Percentiles rank a stretch among this genome's conserved stretches.
Evolutionary conservation across 2,329 filamentous ascomycete species (phyloP).

Genomic region (Aaosphaeria arxii): DNA sequence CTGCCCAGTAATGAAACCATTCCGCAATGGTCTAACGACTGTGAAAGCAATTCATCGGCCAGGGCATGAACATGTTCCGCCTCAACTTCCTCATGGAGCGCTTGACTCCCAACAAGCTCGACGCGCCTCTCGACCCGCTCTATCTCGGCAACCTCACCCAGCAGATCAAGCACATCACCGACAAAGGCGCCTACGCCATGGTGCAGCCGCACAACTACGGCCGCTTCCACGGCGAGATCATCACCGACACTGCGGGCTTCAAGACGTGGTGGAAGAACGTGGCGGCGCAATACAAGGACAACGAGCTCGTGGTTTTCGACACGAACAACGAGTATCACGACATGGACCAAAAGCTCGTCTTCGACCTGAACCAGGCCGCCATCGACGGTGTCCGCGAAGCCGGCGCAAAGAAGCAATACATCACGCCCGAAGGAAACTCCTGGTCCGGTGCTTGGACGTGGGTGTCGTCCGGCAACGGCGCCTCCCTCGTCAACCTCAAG

Average conservation of each 20-base stretch:
- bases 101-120: constrained; percentile 49
- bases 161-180: constrained; percentile 47
- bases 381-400: constrained; percentile 46
- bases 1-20: neutral
- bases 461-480: constrained; percentile 46
- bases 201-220: constrained; percentile 53
- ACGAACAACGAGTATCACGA: constrained; percentile 49
- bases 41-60: constrained; percentile 46
- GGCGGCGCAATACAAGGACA: constrained; percentile 38
- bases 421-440: constrained; percentile 58
- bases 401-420: constrained; percentile 51
- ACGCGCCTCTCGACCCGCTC: constrained; percentile 40
- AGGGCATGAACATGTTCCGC: constrained; percentile 57
- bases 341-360: constrained; percentile 44
- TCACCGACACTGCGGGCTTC: constrained; percentile 42
- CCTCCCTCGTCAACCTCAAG: constrained; percentile 46
- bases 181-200: constrained; percentile 48
- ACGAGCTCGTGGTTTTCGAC: constrained; percentile 45
- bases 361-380: constrained; percentile 46
- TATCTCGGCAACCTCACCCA: constrained; percentile 45
- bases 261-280: constrained; percentile 44
- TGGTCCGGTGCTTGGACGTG: constrained; percentile 49
- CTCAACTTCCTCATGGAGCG: constrained; percentile 60
- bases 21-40: neutral
- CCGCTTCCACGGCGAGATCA: constrained; percentile 47